Base-by-base conservation (phyloP, 306 rosid species). In the Hylodesmum podocarpum region DNA sequence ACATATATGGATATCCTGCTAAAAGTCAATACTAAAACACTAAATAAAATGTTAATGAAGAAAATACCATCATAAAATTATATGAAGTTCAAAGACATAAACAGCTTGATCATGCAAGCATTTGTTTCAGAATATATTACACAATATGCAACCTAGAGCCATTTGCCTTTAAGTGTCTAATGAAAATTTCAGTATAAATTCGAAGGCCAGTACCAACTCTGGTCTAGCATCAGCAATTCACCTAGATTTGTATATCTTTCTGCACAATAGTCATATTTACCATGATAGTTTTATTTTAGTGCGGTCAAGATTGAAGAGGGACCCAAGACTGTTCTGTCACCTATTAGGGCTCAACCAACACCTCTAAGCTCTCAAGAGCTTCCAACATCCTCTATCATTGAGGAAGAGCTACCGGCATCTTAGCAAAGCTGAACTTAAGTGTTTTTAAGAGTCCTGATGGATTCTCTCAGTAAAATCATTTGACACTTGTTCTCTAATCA, bases 21-120 rank as follows among this genome's bases (percentile, higher is more conserved):
- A 59, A 18, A 53, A 25, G 25, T 47, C 25, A 31, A 43, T 11
- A 40, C 69, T 67, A 63, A 71, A 71, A 66, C 80, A 83, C 63
- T 39, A 49, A 22, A 40, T 73, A 67, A 44, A 47, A 50, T 31
- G 31, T 18, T 64, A 34, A 63, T 58, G 27, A 62, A 25, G 46
- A 50, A 62, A 12, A 63, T 47, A 14, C 37, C 10, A 36, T 61
- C 46, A 70, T 47, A 69, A 69, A n/a, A 65, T 21, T n/a, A 22
- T 8, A 34, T 50, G 4, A 39, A 37, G 31, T 22, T 34, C 70
- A 57, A 31, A 43, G 39, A 31, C 53, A 43, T 58, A 34, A 47
- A 19, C 47, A 34, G n/a, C 67, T 62, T 27, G 34, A 62, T 43
- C 78, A 62, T n/a, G 58, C 69, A 39, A 66, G 67, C 55, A 37